A percentile compares a stretch with the other conserved stretches of the same genome.
Evolutionary conservation across 129 eudicot genomes (phyloP).

Genomic region (Pseudognaphalium luteoalbum): DNA sequence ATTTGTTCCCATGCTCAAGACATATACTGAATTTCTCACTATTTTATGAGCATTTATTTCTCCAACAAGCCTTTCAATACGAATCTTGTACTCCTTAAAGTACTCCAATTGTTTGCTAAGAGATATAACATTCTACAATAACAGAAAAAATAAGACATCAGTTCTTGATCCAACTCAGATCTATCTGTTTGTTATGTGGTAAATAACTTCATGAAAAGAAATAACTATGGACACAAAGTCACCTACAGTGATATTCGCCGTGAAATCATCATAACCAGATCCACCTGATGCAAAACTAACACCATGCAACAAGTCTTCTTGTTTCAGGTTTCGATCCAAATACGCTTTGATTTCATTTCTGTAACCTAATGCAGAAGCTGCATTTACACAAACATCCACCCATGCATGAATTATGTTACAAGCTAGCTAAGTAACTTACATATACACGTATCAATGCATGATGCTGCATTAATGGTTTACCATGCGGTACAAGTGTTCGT

Average conservation of each 20-base stretch:
- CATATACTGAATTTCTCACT: conserved; percentile 40
- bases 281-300: conserved; percentile 80
- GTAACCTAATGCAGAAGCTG: conserved; percentile 55
- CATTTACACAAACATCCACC: background rate
- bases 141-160: background rate
- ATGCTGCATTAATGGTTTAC: background rate
- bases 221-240: too few relatives aligned
- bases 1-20: conserved; percentile 64
- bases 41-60: conserved; percentile 26
- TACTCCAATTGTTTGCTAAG: conserved; percentile 60
- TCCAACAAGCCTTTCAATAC: conserved; percentile 46
- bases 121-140: conserved; percentile 45
- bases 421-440: background rate
- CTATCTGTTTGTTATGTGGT: background rate
- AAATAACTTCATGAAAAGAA: too few relatives aligned
- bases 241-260: conserved; percentile 57
- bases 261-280: conserved; percentile 63
- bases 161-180: background rate
- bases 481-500: background rate
- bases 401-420: background rate
- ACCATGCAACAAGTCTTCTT: conserved; percentile 53
- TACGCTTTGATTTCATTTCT: conserved; percentile 42
- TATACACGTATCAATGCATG: background rate
- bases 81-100: conserved; percentile 53
- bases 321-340: conserved; percentile 39